A percentile compares a stretch with the other conserved stretches of the same genome.
Evolutionary conservation across 2,329 filamentous ascomycete genomes (phyloP).

Genomic region (Cercospora janseana): DNA sequence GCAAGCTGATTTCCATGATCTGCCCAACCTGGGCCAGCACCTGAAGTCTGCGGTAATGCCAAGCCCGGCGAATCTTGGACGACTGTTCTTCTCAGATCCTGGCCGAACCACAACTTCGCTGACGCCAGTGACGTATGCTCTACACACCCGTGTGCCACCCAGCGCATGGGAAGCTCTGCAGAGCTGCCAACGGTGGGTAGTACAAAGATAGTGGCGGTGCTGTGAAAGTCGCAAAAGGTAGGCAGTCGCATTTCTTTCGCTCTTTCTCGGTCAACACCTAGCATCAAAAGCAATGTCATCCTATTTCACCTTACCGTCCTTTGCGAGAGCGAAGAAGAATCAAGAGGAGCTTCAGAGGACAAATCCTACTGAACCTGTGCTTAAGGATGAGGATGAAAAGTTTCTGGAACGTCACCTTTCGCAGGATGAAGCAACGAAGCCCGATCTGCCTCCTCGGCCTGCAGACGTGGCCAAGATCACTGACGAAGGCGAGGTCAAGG

Average conservation of each 20-base stretch:
- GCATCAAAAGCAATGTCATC: slow-evolving; percentile 18
- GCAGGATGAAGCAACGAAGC: slow-evolving; percentile 27
- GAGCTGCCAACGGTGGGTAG: slow-evolving; percentile 11
- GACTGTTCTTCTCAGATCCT: slow-evolving; percentile 7
- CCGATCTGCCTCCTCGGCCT: slow-evolving; percentile 14
- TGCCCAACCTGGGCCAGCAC: too few relatives aligned
- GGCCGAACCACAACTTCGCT: slow-evolving; percentile 16
- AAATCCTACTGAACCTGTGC: slow-evolving; percentile 45
- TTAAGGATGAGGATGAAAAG: slow-evolving; percentile 61
- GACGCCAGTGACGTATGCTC: slow-evolving; percentile 18
- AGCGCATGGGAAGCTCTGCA: slow-evolving; percentile 8
- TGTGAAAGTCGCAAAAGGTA: slow-evolving; percentile 11
- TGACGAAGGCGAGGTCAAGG: slow-evolving; percentile 30
- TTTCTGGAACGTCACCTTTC: slow-evolving; percentile 48
- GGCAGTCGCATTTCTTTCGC: slow-evolving; percentile 15
- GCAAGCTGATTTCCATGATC: too few relatives aligned
- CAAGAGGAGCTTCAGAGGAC: slow-evolving; percentile 38
- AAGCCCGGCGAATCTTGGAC: slow-evolving; percentile 6
- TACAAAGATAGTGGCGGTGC: slow-evolving; percentile 21
- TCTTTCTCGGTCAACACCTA: slow-evolving; percentile 1
- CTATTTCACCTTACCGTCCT: slow-evolving; percentile 39
- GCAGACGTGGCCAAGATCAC: slow-evolving; percentile 27
- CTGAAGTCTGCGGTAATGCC: slow-evolving; percentile 12
- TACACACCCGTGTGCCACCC: slow-evolving; percentile 11
- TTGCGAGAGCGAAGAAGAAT: slow-evolving; percentile 39